Evolutionary conservation across 768 basidiomycete genomes (phyloP).

Genomic region (Hygrophoropsis aurantiaca): DNA sequence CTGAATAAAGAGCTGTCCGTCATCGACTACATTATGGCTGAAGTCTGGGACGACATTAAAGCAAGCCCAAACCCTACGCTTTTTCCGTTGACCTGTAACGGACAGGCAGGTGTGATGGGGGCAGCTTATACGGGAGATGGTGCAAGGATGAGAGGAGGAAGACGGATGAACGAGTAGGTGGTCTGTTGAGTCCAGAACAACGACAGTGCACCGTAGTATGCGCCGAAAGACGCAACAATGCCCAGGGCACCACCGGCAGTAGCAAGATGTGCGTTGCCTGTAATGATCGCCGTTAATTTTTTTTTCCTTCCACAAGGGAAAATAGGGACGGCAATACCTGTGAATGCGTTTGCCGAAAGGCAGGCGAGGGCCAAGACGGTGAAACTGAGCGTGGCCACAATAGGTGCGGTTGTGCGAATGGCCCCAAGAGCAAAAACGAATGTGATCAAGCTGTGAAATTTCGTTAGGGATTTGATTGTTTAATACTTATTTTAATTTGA

Average conservation of each 20-base stretch:
- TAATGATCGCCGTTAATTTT: background rate
- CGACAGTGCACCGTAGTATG: constrained; percentile 27
- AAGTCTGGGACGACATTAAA: too few relatives aligned
- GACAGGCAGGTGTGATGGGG: too few relatives aligned
- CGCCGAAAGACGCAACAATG: constrained; percentile 24
- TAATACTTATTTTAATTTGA: background rate
- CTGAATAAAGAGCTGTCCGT: too few relatives aligned
- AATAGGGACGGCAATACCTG: constrained; percentile 13
- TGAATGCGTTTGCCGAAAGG: constrained; percentile 25
- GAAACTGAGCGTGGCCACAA: constrained; percentile 18
- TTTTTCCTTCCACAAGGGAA: background rate
- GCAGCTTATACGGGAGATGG: constrained; percentile 13
- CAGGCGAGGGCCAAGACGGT: constrained; percentile 23
- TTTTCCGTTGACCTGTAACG: too few relatives aligned
- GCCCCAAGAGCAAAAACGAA: constrained; percentile 23
- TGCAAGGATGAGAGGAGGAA: constrained; percentile 18
- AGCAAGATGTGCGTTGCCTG: constrained; percentile 21
- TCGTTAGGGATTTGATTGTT: background rate
- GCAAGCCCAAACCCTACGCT: too few relatives aligned
- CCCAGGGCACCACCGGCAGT: constrained; percentile 27
- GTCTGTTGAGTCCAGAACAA: constrained; percentile 29
- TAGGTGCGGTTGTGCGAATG: constrained; percentile 23
- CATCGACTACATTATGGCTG: too few relatives aligned
- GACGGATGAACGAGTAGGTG: constrained; percentile 23
- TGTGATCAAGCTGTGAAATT: constrained; percentile 18